phyloP scores from a whole-genome alignment of 2,329 filamentous ascomycete genomes.

The Zasmidium cellare region DNA sequence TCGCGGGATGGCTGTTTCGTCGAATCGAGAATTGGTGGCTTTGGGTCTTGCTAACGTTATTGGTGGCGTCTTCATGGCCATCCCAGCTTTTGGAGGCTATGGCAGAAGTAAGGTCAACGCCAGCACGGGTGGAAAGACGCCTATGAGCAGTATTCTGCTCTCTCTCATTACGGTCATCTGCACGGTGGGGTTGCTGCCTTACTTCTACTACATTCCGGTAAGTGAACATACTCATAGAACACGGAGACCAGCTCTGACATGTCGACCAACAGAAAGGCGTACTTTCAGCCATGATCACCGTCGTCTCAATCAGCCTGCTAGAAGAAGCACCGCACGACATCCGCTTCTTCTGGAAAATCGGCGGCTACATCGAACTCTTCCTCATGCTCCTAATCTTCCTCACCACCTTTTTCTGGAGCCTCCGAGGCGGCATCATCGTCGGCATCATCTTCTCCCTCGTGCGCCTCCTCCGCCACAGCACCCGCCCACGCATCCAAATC shows the following conservation, averaged over 20 bases:
- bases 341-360: conserved; percentile 81
- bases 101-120: conserved; percentile 94
- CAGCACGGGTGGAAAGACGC: conserved; percentile 85
- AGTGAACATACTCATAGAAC: conserved; percentile 37
- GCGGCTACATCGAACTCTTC: conserved; percentile 79
- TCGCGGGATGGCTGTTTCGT: conserved; percentile 76
- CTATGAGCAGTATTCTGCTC: conserved; percentile 88
- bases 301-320: conserved; percentile 90
- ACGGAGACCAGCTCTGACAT: conserved; percentile 1
- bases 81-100: conserved; percentile 95
- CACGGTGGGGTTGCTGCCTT: conserved; percentile 79
- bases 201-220: conserved; percentile 94
- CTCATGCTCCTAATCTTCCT: conserved; percentile 90
- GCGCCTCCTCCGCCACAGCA: conserved; percentile 85
- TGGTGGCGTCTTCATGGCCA: conserved; percentile 85
- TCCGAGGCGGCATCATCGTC: conserved; percentile 89
- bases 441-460: conserved; percentile 89
- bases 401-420: conserved; percentile 90
- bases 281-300: conserved; percentile 88
- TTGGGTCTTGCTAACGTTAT: conserved; percentile 88
- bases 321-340: conserved; percentile 95
- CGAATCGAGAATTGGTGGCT: conserved; percentile 91
- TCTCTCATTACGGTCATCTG: conserved; percentile 79
- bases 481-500: conserved; percentile 92
- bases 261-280: conserved; percentile 72